These are phyloP conservation scores for Liriodendron chinense DNA, from an alignment of 164 flowering plant species.

Conservation along the genomic window DNA sequence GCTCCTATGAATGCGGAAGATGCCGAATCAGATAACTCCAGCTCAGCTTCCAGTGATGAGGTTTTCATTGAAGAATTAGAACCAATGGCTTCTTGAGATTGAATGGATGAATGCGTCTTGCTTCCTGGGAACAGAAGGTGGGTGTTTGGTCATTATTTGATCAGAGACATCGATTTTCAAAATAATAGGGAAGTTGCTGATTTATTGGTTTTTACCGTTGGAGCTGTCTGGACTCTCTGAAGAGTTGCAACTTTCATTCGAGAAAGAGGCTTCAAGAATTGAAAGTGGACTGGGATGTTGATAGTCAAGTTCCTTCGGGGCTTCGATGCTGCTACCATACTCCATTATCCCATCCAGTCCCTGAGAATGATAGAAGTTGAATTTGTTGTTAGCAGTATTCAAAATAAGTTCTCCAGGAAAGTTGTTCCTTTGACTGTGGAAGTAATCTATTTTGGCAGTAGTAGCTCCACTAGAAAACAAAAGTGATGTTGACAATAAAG, in stretches of 20 bases:
- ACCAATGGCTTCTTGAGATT: slow-evolving; percentile 38
- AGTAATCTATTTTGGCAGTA: background rate
- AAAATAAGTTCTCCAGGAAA: background rate
- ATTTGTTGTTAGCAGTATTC: background rate
- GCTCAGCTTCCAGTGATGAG: slow-evolving; percentile 36
- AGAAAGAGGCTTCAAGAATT: slow-evolving; percentile 60
- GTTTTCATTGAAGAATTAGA: slow-evolving; percentile 27
- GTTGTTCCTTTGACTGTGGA: background rate
- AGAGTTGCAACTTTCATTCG: slow-evolving; percentile 71
- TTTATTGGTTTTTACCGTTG: slow-evolving; percentile 35
- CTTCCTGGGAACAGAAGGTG: slow-evolving; percentile 38
- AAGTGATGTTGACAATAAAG: too few species aligned
- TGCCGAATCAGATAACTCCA: slow-evolving; percentile 79
- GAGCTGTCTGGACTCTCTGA: slow-evolving; percentile 51
- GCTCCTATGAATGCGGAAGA: slow-evolving; percentile 42
- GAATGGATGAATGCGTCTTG: slow-evolving; percentile 43
- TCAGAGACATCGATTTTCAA: background rate
- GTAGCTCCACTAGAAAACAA: too few species aligned
- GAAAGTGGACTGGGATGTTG: slow-evolving; percentile 79
- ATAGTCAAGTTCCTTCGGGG: slow-evolving; percentile 30
- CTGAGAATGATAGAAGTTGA: slow-evolving; percentile 32
- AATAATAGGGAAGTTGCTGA: background rate
- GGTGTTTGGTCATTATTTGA: background rate
- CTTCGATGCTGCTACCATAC: slow-evolving; percentile 27
- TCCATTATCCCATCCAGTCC: slow-evolving; percentile 25